Evolutionary conservation across 2,329 filamentous ascomycete genomes (phyloP).

Genomic region (Pseudocercospora ulei): DNA sequence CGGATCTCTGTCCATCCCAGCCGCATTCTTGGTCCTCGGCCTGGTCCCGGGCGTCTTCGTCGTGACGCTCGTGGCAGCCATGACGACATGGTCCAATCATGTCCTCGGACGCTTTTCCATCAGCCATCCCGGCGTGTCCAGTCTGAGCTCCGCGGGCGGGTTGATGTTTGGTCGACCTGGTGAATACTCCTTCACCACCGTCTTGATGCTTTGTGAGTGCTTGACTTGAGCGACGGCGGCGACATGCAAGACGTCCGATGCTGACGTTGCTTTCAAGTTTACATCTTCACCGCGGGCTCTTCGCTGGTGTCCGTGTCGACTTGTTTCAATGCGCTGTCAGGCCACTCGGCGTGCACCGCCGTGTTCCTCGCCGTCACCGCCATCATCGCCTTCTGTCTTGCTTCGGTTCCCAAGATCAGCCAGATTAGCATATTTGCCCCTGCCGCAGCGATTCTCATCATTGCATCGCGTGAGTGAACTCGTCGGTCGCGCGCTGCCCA

Average conservation of each 20-base stretch:
- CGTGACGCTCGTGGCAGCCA: constrained; percentile 36
- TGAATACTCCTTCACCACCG: constrained; percentile 40
- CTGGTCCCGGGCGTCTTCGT: constrained; percentile 43
- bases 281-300: constrained; percentile 33
- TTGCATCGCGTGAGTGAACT: constrained; percentile 5
- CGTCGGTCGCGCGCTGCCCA: constrained; percentile 10
- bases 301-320: constrained; percentile 27
- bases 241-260: neutral
- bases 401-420: constrained; percentile 33
- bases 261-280: constrained; percentile 14
- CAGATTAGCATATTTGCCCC: constrained; percentile 33
- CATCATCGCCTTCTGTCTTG: constrained; percentile 35
- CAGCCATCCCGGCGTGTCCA: constrained; percentile 47
- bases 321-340: constrained; percentile 24
- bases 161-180: constrained; percentile 47
- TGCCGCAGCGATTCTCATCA: constrained; percentile 28
- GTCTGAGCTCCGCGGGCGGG: constrained; percentile 48
- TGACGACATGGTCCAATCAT: constrained; percentile 44
- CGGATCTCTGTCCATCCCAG: constrained; percentile 42
- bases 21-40: constrained; percentile 37
- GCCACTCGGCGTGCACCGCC: constrained; percentile 34
- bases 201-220: constrained; percentile 20
- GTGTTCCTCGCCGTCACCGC: constrained; percentile 37
- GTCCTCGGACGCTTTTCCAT: constrained; percentile 46
- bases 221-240: too few species aligned